A percentile compares a stretch with the other conserved stretches of the same genome.
Evolutionary conservation across 345 rosid species (phyloP).

Genomic region (Hirschfeldia incana): DNA sequence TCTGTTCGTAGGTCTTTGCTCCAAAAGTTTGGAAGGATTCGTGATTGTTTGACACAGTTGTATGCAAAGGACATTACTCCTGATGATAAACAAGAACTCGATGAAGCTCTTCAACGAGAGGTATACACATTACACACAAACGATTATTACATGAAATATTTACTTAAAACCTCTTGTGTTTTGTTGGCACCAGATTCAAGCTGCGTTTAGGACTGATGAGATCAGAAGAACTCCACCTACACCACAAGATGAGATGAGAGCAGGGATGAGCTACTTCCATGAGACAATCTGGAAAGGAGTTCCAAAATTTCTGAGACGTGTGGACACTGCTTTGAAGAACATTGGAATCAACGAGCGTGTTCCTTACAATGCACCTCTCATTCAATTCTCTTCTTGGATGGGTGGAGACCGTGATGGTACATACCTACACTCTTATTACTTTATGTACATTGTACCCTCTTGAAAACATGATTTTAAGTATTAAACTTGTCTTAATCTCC

Average conservation of each 20-base stretch:
- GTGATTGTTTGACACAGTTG: conserved; percentile 82
- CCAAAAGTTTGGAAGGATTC: conserved; percentile 93
- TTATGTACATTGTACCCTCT: conserved; percentile 8
- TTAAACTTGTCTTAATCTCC: conserved; percentile 11
- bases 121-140: conserved; percentile 33
- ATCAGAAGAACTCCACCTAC: conserved; percentile 95
- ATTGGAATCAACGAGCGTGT: conserved; percentile 88
- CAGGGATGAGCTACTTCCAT: conserved; percentile 98
- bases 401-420: conserved; percentile 97
- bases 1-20: conserved; percentile 94
- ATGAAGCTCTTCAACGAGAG: conserved; percentile 97
- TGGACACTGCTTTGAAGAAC: conserved; percentile 94
- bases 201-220: conserved; percentile 98
- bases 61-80: conserved; percentile 96
- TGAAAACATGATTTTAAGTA: background rate
- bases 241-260: conserved; percentile 99
- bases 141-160: background rate
- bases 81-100: conserved; percentile 97
- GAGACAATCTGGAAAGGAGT: conserved; percentile 99
- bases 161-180: conserved; percentile 3
- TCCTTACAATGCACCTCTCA: conserved; percentile 97
- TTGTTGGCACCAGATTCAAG: conserved; percentile 72
- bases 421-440: conserved; percentile 28
- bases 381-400: conserved; percentile 99
- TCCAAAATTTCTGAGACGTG: conserved; percentile 92